Evolutionary conservation across 2,329 filamentous ascomycete species (phyloP), one percentile per base, ranked within the genome.

Genomic region (Juglanconis juglandina): DNA sequence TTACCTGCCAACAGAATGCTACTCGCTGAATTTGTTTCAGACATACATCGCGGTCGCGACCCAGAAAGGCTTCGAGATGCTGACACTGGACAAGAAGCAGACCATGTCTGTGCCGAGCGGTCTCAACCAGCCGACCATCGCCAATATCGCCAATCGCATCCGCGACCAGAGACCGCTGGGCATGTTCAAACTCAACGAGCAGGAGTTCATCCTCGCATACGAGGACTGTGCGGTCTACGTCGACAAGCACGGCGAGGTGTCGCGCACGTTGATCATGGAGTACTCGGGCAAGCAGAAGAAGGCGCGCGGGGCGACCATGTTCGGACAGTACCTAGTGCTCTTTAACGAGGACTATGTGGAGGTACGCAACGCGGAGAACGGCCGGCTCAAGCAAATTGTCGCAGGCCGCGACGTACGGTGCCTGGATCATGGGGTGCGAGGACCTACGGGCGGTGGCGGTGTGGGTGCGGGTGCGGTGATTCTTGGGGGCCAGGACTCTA

Each of bases 261-360:
- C 88, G 44, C 89, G 96, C 50, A 92, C 89, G 34, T 91, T 98
- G 61, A 93, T 98, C 69, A 96, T 99, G 92, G 92, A 98, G 72
- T 99, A 98, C 73, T 95, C 96, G n/a, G 95, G 95, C 66, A 94
- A 89, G 69, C 83, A 85, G 71, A 86, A 85, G 74, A 85, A 85
- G 73, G 95, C 95, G 1, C 88, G 89, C 64, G 86, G 87, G 11
- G 93, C 93, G 2, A 95, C 92, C 63, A 88, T 98, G 77, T 96
- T 92, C 68, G 93, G 92, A 1, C 89, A 92, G 60, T 98, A 96
- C 72, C 84, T 99, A 4, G 80, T 99, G 7, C 85, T 99, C 4
- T 96, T 98, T 77, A 95, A 97, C 72, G 89, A 91, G 30, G 94
- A 98, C 73, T 99, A 98, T 67, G 92, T 99, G 52, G 95, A 99